Evolutionary conservation across 768 basidiomycete genomes (phyloP), one percentile per base, ranked within the genome.

Genomic region (Dentipellis fragilis): DNA sequence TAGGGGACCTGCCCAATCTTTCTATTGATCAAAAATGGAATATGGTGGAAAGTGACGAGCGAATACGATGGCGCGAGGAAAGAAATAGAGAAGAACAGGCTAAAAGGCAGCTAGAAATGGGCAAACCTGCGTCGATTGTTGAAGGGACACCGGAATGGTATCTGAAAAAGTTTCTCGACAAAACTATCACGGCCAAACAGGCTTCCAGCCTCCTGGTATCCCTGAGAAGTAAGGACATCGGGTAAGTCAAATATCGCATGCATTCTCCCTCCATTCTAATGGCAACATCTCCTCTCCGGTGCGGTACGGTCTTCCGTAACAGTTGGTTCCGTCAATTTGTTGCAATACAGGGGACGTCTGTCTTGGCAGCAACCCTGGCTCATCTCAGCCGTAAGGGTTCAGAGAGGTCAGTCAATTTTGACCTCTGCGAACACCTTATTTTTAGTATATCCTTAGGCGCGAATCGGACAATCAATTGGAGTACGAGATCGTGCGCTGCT

Each of bases 121-220:
- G 84, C 6, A 80, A 80, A 54, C 62, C 80, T 7, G 69, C 72
- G 6, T 67, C 76, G 19, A 76, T 81, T 19, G 69, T 80, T 19
- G 80, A 83, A 54, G 85, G 87, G 58, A 82, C 87, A 9, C 93
- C 94, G 1, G 89, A 96, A 67, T 96, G 88, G 87, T 97, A 93
- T 66, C 82, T 98, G 60, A 81, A 85, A 68, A 91, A 86, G 69
- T 91, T 96, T 66, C 74, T 97, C 65, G 88, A 94, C 65, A 82
- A 83, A 57, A 87, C 87, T 1, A 83, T 96, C 51, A 93, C 85
- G 1, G 71, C 83, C 42, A 89, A 90, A 69, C 84, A 93, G 59
- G 88, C 89, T 10, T 75, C 78, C 19, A 83, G 87, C 55, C 72
- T 98, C 48, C 76, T 76, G 63, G 87, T 86, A 29, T 96, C 79